These are phyloP conservation scores for Apiospora sp. DNA, from an alignment of 2,329 filamentous ascomycete genomes.

Conservation along the genomic window DNA sequence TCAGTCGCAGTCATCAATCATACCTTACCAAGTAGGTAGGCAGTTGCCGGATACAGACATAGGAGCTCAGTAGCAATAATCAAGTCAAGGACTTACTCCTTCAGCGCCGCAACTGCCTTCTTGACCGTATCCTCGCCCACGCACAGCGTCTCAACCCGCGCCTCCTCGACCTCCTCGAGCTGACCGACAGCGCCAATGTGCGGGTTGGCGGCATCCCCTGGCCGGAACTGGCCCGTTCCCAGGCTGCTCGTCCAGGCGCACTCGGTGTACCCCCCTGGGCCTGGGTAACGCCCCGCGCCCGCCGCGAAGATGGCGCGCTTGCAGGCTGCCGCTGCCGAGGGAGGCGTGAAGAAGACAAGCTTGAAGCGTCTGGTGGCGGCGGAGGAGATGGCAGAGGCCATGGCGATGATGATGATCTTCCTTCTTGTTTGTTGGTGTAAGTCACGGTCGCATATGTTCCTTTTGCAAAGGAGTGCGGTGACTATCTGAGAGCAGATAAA, in stretches of 20 bases:
- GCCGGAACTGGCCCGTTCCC: constrained; percentile 72
- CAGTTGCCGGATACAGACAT: neutral
- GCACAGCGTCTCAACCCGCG: constrained; percentile 70
- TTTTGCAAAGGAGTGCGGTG: neutral
- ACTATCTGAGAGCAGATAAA: neutral
- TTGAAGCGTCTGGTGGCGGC: constrained; percentile 36
- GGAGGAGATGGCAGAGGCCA: neutral
- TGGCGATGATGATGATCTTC: neutral
- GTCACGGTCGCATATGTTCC: neutral
- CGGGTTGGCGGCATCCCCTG: constrained; percentile 67
- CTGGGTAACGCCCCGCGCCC: constrained; percentile 62
- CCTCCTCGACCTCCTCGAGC: constrained; percentile 67
- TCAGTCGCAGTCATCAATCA: neutral
- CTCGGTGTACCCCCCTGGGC: constrained; percentile 61
- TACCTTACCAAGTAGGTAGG: neutral
- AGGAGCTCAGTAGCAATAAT: neutral
- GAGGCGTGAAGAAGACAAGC: constrained; percentile 61
- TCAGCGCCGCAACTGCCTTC: constrained; percentile 69
- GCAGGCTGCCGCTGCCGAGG: constrained; percentile 53
- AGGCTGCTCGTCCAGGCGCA: constrained; percentile 55
- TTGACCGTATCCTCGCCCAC: constrained; percentile 63
- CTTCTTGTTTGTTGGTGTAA: neutral
- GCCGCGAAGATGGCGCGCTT: constrained; percentile 65
- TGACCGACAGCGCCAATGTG: constrained; percentile 65
- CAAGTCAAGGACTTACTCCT: constrained; percentile 57